Evolutionary conservation across 768 basidiomycete genomes (phyloP), one percentile per base, ranked within the genome.

Genomic region (Royoungia palumana): DNA sequence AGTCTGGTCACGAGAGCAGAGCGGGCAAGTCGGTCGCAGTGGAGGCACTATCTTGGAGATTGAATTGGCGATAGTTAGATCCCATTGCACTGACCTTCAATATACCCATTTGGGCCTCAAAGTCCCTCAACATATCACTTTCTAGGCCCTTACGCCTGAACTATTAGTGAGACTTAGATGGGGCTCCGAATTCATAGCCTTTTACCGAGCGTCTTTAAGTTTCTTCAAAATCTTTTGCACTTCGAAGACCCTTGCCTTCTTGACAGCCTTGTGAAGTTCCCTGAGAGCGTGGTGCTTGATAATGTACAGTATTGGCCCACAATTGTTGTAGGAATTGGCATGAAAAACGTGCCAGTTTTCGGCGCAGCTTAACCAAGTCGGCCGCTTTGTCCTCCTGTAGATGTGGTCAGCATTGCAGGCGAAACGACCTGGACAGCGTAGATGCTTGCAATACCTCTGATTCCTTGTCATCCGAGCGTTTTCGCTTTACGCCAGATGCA

Each of bases 181-280:
- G 17, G 46, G 9, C 8, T 13, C 25, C 30, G 35, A 24, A n/a
- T n/a, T 43, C 37, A 41, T 28, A n/a, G 24, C 2, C 24, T 53
- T 72, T 43, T 53, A 88, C 88, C 86, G 72, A 24, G 84, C 65
- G 21, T 73, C 76, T 65, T 88, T 92, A 24, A 94, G 70, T 66
- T 80, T 83, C 73, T 92, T 94, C 49, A 93, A 77, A n/a, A 86
- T 67, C 63, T 85, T 87, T 65, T 85, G 88, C 1, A 79, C 80
- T 70, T 95, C 93, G 52, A 89, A 88, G 0, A 78, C 70, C 63
- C 82, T 89, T 10, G 87, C 85, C 60, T 86, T 89, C 72, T 91
- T 94, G 24, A 85, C 80, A 5, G 84, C 79, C 57, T 87, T 87
- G 54, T 78, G 77, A 9, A 88, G 77, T 55, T 87, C 85, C 62